Percentiles rank a stretch among this genome's conserved stretches.
phyloP scores from a whole-genome alignment of 2,329 filamentous ascomycete species.

The Tolypocladium endophyticum region DNA sequence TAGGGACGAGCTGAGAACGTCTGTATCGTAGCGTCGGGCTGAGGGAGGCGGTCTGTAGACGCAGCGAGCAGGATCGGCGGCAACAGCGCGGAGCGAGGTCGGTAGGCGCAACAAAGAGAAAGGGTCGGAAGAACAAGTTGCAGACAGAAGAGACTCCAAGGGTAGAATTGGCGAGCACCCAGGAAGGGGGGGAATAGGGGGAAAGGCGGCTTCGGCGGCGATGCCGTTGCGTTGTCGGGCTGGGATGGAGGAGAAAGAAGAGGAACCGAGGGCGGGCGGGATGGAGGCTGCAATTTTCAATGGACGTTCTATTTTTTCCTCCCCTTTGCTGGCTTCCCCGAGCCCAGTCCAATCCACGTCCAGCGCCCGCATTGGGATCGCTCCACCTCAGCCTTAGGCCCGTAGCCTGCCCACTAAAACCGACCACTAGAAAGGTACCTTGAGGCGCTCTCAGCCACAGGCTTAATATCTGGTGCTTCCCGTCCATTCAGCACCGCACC shows the following conservation, averaged over 20 bases:
- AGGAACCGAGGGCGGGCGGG: conserved; percentile 9
- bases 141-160: conserved; percentile 6
- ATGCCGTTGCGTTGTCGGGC: conserved; percentile 16
- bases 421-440: too few species aligned
- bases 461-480: background rate
- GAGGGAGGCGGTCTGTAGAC: background rate
- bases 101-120: background rate
- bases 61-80: conserved; percentile 1
- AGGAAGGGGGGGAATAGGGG: conserved; percentile 6
- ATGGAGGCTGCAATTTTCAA: conserved; percentile 9
- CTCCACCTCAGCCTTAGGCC: background rate
- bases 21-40: background rate
- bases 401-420: background rate
- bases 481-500: background rate
- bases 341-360: background rate
- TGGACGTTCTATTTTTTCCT: conserved; percentile 15
- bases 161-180: conserved; percentile 7
- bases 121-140: conserved; percentile 1
- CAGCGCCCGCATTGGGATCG: background rate
- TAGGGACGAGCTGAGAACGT: background rate
- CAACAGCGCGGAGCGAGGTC: background rate
- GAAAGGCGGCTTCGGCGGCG: conserved; percentile 14
- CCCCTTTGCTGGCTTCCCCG: conserved; percentile 1
- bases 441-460: background rate
- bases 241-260: conserved; percentile 13